These are phyloP conservation scores for Colletotrichum neosansevieriae DNA, from an alignment of 2,329 filamentous ascomycete genomes.

Conservation along the genomic window DNA sequence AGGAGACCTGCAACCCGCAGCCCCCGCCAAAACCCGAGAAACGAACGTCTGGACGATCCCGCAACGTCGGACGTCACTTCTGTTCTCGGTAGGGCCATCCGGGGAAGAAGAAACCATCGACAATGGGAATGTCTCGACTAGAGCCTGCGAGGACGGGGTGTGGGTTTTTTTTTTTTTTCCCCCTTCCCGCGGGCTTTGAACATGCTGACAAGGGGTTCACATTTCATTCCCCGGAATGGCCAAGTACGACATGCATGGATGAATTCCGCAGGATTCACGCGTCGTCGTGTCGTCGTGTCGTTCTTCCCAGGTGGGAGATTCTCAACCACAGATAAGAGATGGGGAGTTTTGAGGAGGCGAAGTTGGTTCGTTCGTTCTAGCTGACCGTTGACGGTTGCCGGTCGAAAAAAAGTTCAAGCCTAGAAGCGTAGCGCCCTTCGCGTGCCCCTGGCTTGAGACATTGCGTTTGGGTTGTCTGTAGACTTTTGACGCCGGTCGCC, in stretches of 20 bases:
- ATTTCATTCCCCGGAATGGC: constrained; percentile 16
- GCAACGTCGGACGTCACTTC: constrained; percentile 37
- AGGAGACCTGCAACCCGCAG: constrained; percentile 9
- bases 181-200: constrained; percentile 17
- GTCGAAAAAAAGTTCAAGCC: constrained; percentile 3
- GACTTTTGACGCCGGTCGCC: background rate
- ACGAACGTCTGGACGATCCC: constrained; percentile 30
- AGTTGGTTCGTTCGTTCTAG: constrained; percentile 17
- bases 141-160: constrained; percentile 1
- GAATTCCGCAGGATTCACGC: background rate
- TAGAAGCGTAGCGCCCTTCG: constrained; percentile 31
- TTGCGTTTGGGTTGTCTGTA: constrained; percentile 10
- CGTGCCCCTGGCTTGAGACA: constrained; percentile 39
- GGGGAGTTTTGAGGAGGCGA: background rate
- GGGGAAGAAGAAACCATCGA: constrained; percentile 24
- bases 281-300: background rate
- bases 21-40: constrained; percentile 12
- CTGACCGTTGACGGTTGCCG: constrained; percentile 29
- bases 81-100: constrained; percentile 39
- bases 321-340: background rate
- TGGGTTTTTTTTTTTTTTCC: background rate
- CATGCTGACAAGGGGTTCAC: background rate
- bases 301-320: no score
- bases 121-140: constrained; percentile 18
- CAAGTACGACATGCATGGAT: constrained; percentile 16